Conservation (phyloP, 83 land plant species). For the Picea abies region DNA sequence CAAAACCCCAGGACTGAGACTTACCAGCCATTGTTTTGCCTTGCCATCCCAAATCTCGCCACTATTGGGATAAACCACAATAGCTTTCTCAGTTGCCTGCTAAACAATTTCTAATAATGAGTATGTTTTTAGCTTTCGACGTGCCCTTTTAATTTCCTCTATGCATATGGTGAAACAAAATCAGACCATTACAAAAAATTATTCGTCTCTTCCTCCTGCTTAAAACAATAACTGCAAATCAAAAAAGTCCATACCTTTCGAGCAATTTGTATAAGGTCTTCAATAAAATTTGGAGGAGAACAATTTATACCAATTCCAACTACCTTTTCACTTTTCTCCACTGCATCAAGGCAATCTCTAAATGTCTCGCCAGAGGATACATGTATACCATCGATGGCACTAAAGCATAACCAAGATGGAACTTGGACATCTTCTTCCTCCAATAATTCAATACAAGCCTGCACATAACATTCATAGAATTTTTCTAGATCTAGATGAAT, state of each 20-base stretch:
- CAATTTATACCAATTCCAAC: slow-evolving; percentile 75
- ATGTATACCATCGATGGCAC: slow-evolving; percentile 62
- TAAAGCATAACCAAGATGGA: slow-evolving; percentile 87
- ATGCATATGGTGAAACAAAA: neutral
- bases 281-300: slow-evolving; percentile 67
- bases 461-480: slow-evolving; percentile 14
- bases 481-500: neutral
- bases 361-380: slow-evolving; percentile 66
- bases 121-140: neutral
- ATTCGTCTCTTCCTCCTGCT: neutral
- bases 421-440: slow-evolving; percentile 54
- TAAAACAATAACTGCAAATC: slow-evolving; percentile 8
- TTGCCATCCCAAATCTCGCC: slow-evolving; percentile 79
- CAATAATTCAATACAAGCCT: slow-evolving; percentile 59
- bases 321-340: slow-evolving; percentile 53
- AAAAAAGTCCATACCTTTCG: slow-evolving; percentile 40
- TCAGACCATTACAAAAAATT: neutral
- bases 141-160: neutral
- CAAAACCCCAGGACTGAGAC: neutral
- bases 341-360: slow-evolving; percentile 50
- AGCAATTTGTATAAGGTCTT: slow-evolving; percentile 37
- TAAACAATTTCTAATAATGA: neutral
- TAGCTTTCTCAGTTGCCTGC: slow-evolving; percentile 50
- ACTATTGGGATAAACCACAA: slow-evolving; percentile 87
- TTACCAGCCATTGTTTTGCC: slow-evolving; percentile 70